Evolutionary conservation across 805 yeast species (phyloP).

Genomic region (Pichia nakasei): DNA sequence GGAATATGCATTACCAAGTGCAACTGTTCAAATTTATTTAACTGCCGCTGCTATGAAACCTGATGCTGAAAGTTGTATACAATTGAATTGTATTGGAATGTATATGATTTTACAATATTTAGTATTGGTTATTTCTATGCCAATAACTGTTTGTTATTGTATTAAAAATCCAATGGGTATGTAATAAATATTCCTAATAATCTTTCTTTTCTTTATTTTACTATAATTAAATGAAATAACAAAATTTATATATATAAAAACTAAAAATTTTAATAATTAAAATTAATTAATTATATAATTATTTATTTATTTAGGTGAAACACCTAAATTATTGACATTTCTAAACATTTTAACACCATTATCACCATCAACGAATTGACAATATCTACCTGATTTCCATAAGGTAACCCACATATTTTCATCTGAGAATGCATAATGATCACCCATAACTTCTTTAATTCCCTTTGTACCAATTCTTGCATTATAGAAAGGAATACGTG

Average conservation of each 20-base stretch:
- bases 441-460: conserved; percentile 77
- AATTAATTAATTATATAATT: neutral
- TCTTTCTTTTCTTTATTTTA: no score
- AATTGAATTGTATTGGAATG: conserved; percentile 49
- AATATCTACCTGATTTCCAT: conserved; percentile 55
- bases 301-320: conserved; percentile 14
- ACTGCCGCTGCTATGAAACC: conserved; percentile 51
- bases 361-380: conserved; percentile 69
- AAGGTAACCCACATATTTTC: conserved; percentile 67
- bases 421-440: conserved; percentile 55
- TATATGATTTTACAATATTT: conserved; percentile 41
- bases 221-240: no score
- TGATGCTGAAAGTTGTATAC: conserved; percentile 32
- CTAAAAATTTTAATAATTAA: neutral
- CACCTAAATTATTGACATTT: conserved; percentile 58
- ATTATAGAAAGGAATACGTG: conserved; percentile 81
- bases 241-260: neutral
- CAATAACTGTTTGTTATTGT: conserved; percentile 41
- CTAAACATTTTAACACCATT: conserved; percentile 68
- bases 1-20: conserved; percentile 47
- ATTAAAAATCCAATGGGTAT: conserved; percentile 23
- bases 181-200: no score
- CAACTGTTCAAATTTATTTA: conserved; percentile 50
- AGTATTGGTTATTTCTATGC: conserved; percentile 37
- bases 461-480: conserved; percentile 76